These are phyloP conservation scores for Mortierella sp. DNA, from an alignment of 371 early-diverging fungal genomes.

Conservation along the genomic window DNA sequence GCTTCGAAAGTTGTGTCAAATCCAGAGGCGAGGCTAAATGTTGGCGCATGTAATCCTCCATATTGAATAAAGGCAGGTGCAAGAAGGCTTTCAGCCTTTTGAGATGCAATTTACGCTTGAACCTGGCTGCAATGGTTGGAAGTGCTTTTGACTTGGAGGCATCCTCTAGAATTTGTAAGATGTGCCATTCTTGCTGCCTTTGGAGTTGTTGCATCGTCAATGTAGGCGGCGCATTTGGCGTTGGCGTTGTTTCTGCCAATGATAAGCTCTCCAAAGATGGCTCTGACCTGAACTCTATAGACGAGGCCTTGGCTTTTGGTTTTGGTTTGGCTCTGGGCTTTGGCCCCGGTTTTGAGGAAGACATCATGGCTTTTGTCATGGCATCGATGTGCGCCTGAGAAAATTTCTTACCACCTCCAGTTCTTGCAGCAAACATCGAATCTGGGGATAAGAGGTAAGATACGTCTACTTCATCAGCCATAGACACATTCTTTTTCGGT, in stretches of 20 bases:
- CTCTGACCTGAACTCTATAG: conserved; percentile 2
- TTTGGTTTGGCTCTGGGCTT: conserved; percentile 26
- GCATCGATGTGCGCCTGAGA: conserved; percentile 50
- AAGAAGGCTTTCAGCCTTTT: conserved; percentile 68
- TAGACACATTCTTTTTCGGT: conserved; percentile 47
- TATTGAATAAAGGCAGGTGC: conserved; percentile 72
- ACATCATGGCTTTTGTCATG: conserved; percentile 28
- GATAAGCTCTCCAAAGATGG: conserved; percentile 24
- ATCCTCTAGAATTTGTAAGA: conserved; percentile 69
- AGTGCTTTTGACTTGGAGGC: conserved; percentile 60
- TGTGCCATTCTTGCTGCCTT: conserved; percentile 71
- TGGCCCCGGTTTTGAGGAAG: conserved; percentile 11
- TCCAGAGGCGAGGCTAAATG: conserved; percentile 56
- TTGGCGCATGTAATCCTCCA: conserved; percentile 65
- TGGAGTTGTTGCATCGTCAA: conserved; percentile 39
- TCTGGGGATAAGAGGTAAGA: conserved; percentile 9
- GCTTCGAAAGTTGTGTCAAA: conserved; percentile 58
- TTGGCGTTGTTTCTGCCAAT: conserved; percentile 11
- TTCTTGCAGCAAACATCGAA: conserved; percentile 1
- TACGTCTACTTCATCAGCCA: conserved; percentile 32
- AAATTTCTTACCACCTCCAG: conserved; percentile 49
- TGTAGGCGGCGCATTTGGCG: conserved; percentile 19
- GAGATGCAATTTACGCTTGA: conserved; percentile 75
- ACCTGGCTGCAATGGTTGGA: conserved; percentile 65
- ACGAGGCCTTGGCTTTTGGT: conserved; percentile 16